Conservation (phyloP, 345 rosid genomes). For the Gossypium turneri region DNA sequence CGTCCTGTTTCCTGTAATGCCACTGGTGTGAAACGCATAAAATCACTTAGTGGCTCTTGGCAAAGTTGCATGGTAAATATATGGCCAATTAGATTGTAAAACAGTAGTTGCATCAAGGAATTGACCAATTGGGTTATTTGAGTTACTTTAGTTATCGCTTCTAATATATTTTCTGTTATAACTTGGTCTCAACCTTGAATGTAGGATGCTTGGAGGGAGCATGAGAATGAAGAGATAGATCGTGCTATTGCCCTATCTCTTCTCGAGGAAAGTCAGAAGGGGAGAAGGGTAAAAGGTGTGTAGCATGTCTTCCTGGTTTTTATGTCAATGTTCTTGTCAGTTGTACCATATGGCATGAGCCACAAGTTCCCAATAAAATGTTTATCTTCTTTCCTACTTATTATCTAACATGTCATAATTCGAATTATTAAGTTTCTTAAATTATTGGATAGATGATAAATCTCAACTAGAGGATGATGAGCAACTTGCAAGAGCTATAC, state of each 20-base stretch:
- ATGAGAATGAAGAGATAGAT: constrained; percentile 71
- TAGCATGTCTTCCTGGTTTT: constrained; percentile 16
- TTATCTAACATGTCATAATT: constrained; percentile 17
- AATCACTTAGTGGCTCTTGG: background rate
- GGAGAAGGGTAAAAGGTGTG: constrained; percentile 48
- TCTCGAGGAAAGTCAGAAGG: constrained; percentile 56
- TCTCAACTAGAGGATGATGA: constrained; percentile 77
- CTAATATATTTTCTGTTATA: constrained; percentile 10
- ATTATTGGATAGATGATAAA: constrained; percentile 39
- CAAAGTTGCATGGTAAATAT: background rate
- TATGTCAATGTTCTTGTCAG: background rate
- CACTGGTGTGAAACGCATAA: background rate
- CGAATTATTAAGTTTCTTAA: constrained; percentile 22
- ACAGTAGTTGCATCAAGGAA: background rate
- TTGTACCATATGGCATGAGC: background rate
- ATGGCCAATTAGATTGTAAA: background rate
- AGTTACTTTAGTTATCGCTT: constrained; percentile 2
- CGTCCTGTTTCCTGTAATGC: background rate
- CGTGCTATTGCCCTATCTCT: constrained; percentile 83
- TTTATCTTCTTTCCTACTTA: background rate
- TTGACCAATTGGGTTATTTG: background rate
- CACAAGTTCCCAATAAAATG: background rate
- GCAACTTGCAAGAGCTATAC: constrained; percentile 84
- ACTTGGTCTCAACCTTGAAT: background rate
- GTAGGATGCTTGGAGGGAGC: constrained; percentile 52